Evolutionary conservation across 768 basidiomycete species (phyloP).

Genomic region (Udeniomyces megalosporus): DNA sequence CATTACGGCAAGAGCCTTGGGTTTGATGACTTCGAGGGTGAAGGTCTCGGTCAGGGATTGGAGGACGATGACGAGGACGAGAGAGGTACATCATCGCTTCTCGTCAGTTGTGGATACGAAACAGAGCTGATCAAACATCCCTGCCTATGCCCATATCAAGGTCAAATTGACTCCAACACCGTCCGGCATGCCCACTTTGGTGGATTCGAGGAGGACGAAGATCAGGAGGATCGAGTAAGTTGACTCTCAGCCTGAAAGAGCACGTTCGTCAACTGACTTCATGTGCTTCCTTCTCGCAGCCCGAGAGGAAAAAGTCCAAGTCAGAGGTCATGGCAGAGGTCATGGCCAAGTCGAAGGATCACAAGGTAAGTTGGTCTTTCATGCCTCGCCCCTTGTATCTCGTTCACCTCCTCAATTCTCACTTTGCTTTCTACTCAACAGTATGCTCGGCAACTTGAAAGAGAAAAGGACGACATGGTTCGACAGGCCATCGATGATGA

Average conservation of each 20-base stretch:
- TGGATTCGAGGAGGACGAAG: slow-evolving; percentile 60
- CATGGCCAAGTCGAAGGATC: slow-evolving; percentile 87
- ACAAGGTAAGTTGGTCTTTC: slow-evolving; percentile 47
- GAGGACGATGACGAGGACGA: slow-evolving; percentile 9
- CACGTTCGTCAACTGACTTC: slow-evolving; percentile 7
- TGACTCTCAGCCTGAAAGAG: too few relatives aligned
- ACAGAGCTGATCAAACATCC: background rate
- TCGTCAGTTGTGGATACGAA: background rate
- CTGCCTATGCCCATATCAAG: slow-evolving; percentile 28
- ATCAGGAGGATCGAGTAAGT: slow-evolving; percentile 36
- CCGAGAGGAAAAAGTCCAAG: slow-evolving; percentile 72
- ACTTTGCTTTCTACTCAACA: slow-evolving; percentile 26
- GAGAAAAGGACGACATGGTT: slow-evolving; percentile 66
- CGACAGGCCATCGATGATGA: slow-evolving; percentile 79
- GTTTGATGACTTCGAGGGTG: slow-evolving; percentile 13
- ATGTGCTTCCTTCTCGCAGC: slow-evolving; percentile 34
- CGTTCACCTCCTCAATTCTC: background rate
- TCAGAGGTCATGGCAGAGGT: slow-evolving; percentile 97
- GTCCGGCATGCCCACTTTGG: slow-evolving; percentile 66
- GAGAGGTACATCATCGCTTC: background rate
- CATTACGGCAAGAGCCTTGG: slow-evolving; percentile 11
- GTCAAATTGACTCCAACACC: slow-evolving; percentile 49
- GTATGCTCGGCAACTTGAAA: slow-evolving; percentile 75
- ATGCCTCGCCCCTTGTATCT: background rate
- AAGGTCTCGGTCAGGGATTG: slow-evolving; percentile 16